Percentiles rank a stretch among this genome's conserved stretches.
Conservation (phyloP, 1,284 basidiomycete species). For the Stygiomarasmius scandens region DNA sequence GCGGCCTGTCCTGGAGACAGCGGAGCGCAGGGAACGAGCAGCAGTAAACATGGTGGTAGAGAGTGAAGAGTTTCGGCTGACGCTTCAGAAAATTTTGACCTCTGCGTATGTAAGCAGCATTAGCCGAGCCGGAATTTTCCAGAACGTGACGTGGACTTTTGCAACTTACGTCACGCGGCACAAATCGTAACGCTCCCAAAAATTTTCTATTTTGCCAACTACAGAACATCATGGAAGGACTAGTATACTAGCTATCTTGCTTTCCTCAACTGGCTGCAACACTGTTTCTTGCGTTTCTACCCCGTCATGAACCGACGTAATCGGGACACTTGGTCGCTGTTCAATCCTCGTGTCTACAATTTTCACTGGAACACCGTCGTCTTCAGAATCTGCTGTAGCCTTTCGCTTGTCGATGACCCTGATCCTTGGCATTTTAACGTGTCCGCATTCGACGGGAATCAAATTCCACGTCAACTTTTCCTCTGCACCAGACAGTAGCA, state of each 20-base stretch:
- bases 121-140: slow-evolving; percentile 8
- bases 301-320: slow-evolving; percentile 16
- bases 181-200: no score
- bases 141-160: slow-evolving; percentile 4
- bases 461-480: slow-evolving; percentile 65
- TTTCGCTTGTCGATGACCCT: slow-evolving; percentile 58
- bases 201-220: no score
- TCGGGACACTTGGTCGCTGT: slow-evolving; percentile 22
- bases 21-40: slow-evolving; percentile 61
- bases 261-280: background rate
- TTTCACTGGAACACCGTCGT: slow-evolving; percentile 49
- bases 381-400: slow-evolving; percentile 25
- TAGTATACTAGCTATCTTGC: slow-evolving; percentile 9
- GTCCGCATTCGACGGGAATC: slow-evolving; percentile 73
- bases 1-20: slow-evolving; percentile 61
- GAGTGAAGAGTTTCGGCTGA: slow-evolving; percentile 29
- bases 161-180: no score
- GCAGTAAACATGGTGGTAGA: slow-evolving; percentile 64
- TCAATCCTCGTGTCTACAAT: slow-evolving; percentile 57
- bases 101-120: slow-evolving; percentile 11
- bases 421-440: slow-evolving; percentile 59
- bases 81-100: slow-evolving; percentile 4
- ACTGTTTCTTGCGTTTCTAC: slow-evolving; percentile 16
- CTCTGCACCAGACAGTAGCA: slow-evolving; percentile 71
- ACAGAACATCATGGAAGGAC: slow-evolving; percentile 9